Evolutionary conservation across 371 early-diverging fungal species (phyloP), one percentile per base, ranked within the genome.

Genomic region (Fennellomyces sp.): DNA sequence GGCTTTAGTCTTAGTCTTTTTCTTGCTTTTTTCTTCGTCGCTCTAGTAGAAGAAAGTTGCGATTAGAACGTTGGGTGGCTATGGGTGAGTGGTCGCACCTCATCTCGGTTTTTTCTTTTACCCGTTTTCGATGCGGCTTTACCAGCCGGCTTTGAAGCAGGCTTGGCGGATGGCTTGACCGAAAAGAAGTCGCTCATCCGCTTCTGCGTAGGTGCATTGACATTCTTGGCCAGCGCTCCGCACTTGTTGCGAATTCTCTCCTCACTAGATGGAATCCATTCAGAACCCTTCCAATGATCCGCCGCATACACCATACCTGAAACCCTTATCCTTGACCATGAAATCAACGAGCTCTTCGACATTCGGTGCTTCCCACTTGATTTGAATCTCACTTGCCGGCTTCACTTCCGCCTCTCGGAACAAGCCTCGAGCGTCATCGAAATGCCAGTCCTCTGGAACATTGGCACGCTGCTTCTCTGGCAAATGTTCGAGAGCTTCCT

Each of bases 301-400:
- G n/a, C n/a, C n/a, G 11, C 21, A 1, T 10, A 6, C 5, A 23
- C 25, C 2, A 5, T 76, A 92, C 93, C 76, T 91, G 79, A 99
- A 99, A 45, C 93, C 94, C 76, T 99, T 99, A 66, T 99, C 95
- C 21, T 84, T 76, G 15, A 96, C 97, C 73, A 99, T 77, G 66
- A 93, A 99, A 26, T 93, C 79, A 15, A 97, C 88, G 8, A 99
- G 75, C 0, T 85, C 96, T 52, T 98, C 97, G 38, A 89, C 88
- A 71, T 99, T 90, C 2, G 98, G 96, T 2, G 78, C 76, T 17
- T 88, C 83, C 97, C 98, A 97, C 61, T 88, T 90, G 39, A 97
- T 76, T 53, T 93, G 89, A 28, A 91, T 71, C 0, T 75, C 73
- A 1, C 74, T 72, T n/a, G 88, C 84, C 63, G 91, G 88, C 2